Base-by-base conservation (phyloP, 768 basidiomycete genomes). In the Hericium erinaceus region DNA sequence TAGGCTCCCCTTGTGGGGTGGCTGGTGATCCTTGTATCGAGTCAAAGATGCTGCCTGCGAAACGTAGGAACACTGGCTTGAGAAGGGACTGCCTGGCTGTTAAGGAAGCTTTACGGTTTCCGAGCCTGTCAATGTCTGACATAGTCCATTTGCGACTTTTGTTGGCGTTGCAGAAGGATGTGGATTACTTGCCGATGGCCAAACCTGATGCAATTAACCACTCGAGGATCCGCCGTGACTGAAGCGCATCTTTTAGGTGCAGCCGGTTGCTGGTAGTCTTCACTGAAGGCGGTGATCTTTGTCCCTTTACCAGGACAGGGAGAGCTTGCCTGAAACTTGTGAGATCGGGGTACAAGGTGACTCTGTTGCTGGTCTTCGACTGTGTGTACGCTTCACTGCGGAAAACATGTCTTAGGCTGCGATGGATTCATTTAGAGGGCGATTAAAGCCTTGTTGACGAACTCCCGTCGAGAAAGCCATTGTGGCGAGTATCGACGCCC, bases 351-450 rank as follows among this genome's bases (percentile, higher is more conserved):
- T 18, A 49, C 26, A 49, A 49, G 48, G 48, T 49, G 48, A 4
- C 20, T 20, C 48, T 85, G 81, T 83, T 85, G 83, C 83, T 82
- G 84, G 82, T 85, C 84, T 82, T 84, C 80, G 83, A 84, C 84
- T 84, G 83, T 83, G 84, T 85, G 83, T 84, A 82, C 84, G 82
- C 83, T 83, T 83, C 83, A 28, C 83, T 84, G 84, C 84, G 83
- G 82, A 83, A 85, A 84, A 83, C 83, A 85, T 83, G 82, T 83
- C 82, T 77, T 82, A 84, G 83, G 20, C 13, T 49, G 48, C 22
- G 22, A 49, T 6, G n/a, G 48, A 26, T 26, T 49, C 48, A 49
- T 49, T 28, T 7, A 49, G 26, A 20, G 15, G 26, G 48, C 40
- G 4, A 16, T 16, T 49, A 49, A 49, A 20, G n/a, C n/a, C 26